These are phyloP conservation scores for Pleomassaria siparia DNA, from an alignment of 2,329 filamentous ascomycete species.

Conservation along the genomic window DNA sequence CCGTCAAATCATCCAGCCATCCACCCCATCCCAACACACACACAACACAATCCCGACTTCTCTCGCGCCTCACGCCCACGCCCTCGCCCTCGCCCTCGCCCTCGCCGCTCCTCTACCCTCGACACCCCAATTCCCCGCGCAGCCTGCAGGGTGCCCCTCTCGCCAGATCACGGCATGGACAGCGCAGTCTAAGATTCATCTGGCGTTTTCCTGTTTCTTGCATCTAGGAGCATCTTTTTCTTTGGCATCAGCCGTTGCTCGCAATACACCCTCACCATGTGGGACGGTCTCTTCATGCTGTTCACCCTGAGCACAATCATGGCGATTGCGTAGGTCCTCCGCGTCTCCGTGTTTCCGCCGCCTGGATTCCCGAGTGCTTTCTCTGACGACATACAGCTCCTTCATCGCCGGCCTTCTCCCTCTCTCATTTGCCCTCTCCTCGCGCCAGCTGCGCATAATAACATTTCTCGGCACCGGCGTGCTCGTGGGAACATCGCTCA, in stretches of 20 bases:
- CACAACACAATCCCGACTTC: neutral
- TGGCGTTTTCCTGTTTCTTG: constrained; percentile 9
- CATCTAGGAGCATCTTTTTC: constrained; percentile 17
- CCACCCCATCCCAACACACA: neutral
- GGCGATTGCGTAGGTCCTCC: constrained; percentile 59
- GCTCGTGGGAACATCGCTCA: constrained; percentile 89
- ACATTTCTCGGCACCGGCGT: constrained; percentile 93
- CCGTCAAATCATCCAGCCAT: no score
- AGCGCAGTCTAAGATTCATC: constrained; percentile 4
- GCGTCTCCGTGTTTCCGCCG: neutral
- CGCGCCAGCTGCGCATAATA: constrained; percentile 83
- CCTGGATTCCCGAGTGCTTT: neutral
- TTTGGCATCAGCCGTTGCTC: constrained; percentile 9
- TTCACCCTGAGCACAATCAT: constrained; percentile 66
- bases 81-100: neutral
- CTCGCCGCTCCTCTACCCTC: neutral
- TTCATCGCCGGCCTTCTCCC: constrained; percentile 91
- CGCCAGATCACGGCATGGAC: constrained; percentile 6
- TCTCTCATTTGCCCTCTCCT: constrained; percentile 82
- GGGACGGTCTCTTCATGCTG: constrained; percentile 67
- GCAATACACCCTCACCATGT: constrained; percentile 42
- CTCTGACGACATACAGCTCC: constrained; percentile 60
- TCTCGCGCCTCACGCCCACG: neutral
- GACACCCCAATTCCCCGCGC: neutral
- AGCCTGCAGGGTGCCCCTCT: neutral